Conservation (phyloP, 176 grass and related monocot genomes). For the Zoysia japonica region DNA sequence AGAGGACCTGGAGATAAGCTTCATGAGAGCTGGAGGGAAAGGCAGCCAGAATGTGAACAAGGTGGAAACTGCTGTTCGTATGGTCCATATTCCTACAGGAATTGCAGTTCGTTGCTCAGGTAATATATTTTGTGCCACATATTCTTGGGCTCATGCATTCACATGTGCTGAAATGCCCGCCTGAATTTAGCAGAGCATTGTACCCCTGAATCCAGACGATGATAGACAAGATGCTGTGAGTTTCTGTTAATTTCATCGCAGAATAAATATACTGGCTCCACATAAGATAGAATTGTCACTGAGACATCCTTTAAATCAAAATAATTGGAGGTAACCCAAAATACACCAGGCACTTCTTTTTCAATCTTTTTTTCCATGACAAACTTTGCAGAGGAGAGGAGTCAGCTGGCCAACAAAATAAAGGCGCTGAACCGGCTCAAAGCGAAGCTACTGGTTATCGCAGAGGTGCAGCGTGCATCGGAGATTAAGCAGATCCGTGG, state of each 20-base stretch:
- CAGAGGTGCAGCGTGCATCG: conserved; percentile 81
- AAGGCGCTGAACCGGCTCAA: conserved; percentile 86
- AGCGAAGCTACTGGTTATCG: conserved; percentile 85
- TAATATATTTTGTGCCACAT: conserved; percentile 7
- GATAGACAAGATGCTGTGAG: background rate
- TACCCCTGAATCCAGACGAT: background rate
- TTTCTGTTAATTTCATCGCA: background rate
- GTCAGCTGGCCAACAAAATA: conserved; percentile 85
- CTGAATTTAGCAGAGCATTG: background rate
- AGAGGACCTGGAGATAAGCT: conserved; percentile 94
- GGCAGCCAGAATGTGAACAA: conserved; percentile 99
- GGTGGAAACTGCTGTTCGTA: conserved; percentile 92
- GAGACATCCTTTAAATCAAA: background rate
- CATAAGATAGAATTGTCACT: background rate
- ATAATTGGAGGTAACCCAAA: background rate
- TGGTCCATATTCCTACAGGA: conserved; percentile 93
- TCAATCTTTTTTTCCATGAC: background rate
- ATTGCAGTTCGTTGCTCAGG: conserved; percentile 91
- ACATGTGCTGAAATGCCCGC: conserved; percentile 2
- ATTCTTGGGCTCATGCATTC: background rate
- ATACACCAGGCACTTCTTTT: conserved; percentile 32
- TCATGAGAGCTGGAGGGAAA: conserved; percentile 87
- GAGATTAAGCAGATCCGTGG: conserved; percentile 96
- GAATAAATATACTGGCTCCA: conserved; percentile 6
- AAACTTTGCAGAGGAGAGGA: conserved; percentile 84